A percentile compares a stretch with the other conserved stretches of the same genome.
These are phyloP conservation scores for Nelumbo lutea DNA, from an alignment of 164 flowering plant genomes.

Conservation along the genomic window DNA sequence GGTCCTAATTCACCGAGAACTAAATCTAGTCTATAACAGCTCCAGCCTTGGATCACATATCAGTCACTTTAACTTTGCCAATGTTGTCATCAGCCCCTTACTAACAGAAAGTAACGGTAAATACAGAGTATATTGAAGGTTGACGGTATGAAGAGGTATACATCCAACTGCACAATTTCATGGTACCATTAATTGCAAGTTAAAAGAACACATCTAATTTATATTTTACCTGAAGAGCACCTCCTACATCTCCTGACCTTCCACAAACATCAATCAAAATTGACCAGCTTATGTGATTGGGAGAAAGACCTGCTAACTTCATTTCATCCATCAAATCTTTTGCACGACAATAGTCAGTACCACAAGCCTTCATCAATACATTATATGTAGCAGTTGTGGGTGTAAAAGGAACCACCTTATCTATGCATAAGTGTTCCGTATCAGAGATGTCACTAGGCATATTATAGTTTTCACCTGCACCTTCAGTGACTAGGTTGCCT, in stretches of 20 bases:
- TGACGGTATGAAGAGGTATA: not conserved
- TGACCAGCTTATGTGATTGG: slow-evolving; percentile 84
- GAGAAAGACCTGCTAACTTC: slow-evolving; percentile 60
- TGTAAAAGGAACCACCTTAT: slow-evolving; percentile 42
- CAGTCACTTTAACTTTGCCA: not conserved
- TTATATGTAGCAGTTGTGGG: slow-evolving; percentile 81
- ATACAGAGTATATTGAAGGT: too few species aligned
- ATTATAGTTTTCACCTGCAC: slow-evolving; percentile 6
- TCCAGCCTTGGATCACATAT: too few species aligned
- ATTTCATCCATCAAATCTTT: slow-evolving; percentile 76
- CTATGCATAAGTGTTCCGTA: slow-evolving; percentile 21
- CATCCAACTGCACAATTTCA: not conserved
- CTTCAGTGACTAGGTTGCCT: slow-evolving; percentile 2
- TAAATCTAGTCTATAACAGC: too few species aligned
- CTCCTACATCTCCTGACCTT: slow-evolving; percentile 46
- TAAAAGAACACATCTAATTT: not conserved
- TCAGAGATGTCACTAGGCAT: slow-evolving; percentile 17
- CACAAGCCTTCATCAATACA: slow-evolving; percentile 89
- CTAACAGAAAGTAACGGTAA: too few species aligned
- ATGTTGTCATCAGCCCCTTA: not conserved
- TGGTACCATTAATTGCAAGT: not conserved
- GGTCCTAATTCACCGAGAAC: not conserved
- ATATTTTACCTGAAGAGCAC: slow-evolving; percentile 63
- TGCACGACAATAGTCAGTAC: slow-evolving; percentile 67
- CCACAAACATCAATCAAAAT: slow-evolving; percentile 71